Evolutionary conservation across 2,329 filamentous ascomycete genomes (phyloP).

Genomic region (Colletotrichum plurivorum): DNA sequence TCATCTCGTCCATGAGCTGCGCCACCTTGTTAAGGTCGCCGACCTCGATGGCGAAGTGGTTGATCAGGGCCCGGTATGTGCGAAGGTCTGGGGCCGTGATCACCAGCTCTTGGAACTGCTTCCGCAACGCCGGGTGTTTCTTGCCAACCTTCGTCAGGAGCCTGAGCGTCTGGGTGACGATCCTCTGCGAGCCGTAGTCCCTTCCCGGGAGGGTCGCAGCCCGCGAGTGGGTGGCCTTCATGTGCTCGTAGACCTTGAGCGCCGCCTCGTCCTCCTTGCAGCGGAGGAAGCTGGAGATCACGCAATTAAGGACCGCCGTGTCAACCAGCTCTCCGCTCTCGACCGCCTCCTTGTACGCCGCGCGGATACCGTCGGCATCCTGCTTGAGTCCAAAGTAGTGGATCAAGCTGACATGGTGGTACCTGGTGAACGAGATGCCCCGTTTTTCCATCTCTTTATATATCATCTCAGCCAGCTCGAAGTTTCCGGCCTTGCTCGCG

Average conservation of each 20-base stretch:
- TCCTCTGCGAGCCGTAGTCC: slow-evolving; percentile 62
- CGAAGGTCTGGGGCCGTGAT: slow-evolving; percentile 80
- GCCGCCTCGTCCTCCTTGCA: slow-evolving; percentile 84
- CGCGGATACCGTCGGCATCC: slow-evolving; percentile 81
- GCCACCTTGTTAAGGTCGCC: slow-evolving; percentile 82
- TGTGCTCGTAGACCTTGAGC: slow-evolving; percentile 84
- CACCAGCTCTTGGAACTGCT: slow-evolving; percentile 71
- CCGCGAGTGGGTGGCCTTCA: slow-evolving; percentile 75
- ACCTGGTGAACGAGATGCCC: slow-evolving; percentile 79
- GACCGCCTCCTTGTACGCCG: slow-evolving; percentile 87
- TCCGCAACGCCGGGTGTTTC: slow-evolving; percentile 67
- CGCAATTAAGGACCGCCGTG: slow-evolving; percentile 86
- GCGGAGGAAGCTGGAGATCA: slow-evolving; percentile 83
- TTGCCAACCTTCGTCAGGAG: slow-evolving; percentile 70
- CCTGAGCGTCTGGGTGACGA: slow-evolving; percentile 69
- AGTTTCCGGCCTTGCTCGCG: slow-evolving; percentile 88
- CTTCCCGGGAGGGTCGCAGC: slow-evolving; percentile 56
- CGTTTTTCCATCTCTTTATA: slow-evolving; percentile 84
- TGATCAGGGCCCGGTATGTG: slow-evolving; percentile 85
- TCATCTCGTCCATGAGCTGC: slow-evolving; percentile 86
- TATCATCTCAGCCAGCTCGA: slow-evolving; percentile 85
- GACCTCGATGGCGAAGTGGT: slow-evolving; percentile 76
- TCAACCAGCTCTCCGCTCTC: slow-evolving; percentile 89
- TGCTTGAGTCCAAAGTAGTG: slow-evolving; percentile 84
- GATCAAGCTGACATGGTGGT: slow-evolving; percentile 85